Conservation (phyloP, 2,329 filamentous ascomycete species). For the Drechslerella dactyloides region DNA sequence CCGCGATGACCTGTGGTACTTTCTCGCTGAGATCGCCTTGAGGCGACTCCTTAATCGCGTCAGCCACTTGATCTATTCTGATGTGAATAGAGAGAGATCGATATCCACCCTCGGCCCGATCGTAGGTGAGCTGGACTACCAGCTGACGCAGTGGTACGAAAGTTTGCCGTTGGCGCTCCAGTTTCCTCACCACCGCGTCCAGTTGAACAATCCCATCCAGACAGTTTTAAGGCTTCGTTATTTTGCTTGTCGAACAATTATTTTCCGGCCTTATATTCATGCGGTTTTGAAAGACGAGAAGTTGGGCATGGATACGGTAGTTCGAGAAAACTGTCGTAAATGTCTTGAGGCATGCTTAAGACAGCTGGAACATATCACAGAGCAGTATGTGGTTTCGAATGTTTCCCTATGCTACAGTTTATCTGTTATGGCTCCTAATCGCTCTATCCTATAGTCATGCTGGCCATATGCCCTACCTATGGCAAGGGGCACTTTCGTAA, state of each 20-base stretch:
- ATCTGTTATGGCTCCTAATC: constrained; percentile 24
- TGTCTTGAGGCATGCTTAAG: constrained; percentile 80
- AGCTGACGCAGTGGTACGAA: constrained; percentile 84
- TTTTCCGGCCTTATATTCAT: constrained; percentile 82
- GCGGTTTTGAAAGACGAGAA: constrained; percentile 80
- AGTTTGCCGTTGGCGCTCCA: constrained; percentile 75
- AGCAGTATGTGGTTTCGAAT: constrained; percentile 67
- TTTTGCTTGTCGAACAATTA: constrained; percentile 84
- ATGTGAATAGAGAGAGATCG: constrained; percentile 61
- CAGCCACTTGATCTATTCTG: constrained; percentile 79
- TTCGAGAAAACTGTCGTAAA: constrained; percentile 79
- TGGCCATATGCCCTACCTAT: constrained; percentile 83
- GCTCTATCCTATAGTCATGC: constrained; percentile 66
- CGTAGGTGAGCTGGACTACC: constrained; percentile 79
- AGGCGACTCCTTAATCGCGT: constrained; percentile 77
- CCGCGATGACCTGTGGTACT: constrained; percentile 83
- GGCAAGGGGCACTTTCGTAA: constrained; percentile 77
- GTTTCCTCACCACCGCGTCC: constrained; percentile 73
- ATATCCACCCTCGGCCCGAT: constrained; percentile 77
- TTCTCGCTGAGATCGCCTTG: constrained; percentile 80
- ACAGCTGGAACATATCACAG: constrained; percentile 78
- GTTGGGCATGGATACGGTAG: constrained; percentile 72
- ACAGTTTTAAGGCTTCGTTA: constrained; percentile 79
- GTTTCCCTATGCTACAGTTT: constrained; percentile 8
- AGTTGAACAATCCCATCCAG: constrained; percentile 75